phyloP scores from a whole-genome alignment of 371 early-diverging fungal species.

The Fennellomyces sp. region DNA sequence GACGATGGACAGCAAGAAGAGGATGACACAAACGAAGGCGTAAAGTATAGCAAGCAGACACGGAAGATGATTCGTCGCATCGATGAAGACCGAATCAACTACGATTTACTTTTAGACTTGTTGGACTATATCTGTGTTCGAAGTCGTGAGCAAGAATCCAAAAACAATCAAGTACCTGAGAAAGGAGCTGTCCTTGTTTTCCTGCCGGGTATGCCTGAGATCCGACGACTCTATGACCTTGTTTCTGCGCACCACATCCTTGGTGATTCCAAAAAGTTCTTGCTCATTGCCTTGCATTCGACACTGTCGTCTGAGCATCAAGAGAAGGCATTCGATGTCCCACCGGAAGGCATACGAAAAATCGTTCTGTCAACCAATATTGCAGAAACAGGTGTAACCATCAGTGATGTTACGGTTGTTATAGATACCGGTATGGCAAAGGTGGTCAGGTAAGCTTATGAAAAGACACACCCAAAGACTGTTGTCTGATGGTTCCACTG shows the following conservation, averaged over 20 bases:
- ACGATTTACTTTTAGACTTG: constrained; percentile 67
- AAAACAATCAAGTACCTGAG: constrained; percentile 34
- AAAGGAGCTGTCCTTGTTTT: constrained; percentile 87
- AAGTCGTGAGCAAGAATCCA: constrained; percentile 9
- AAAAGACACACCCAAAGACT: not conserved
- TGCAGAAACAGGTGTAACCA: constrained; percentile 95
- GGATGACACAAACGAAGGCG: constrained; percentile 33
- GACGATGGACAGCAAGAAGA: constrained; percentile 30
- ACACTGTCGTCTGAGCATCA: constrained; percentile 74
- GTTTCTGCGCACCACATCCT: constrained; percentile 51
- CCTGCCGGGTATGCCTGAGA: constrained; percentile 89
- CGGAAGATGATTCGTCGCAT: constrained; percentile 53
- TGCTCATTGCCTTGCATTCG: constrained; percentile 83
- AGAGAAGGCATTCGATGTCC: constrained; percentile 65
- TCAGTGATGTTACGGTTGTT: constrained; percentile 93
- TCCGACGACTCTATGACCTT: constrained; percentile 57
- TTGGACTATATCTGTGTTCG: constrained; percentile 62
- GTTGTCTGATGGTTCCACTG: no score
- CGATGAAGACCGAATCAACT: constrained; percentile 71
- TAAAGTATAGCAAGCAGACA: constrained; percentile 42
- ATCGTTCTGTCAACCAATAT: constrained; percentile 93
- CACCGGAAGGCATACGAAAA: constrained; percentile 72
- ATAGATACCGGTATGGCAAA: constrained; percentile 94
- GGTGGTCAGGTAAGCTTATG: constrained; percentile 55
- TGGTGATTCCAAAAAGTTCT: constrained; percentile 43